phyloP scores from a whole-genome alignment of 2,329 filamentous ascomycete genomes.

The Aspergillus sp. region DNA sequence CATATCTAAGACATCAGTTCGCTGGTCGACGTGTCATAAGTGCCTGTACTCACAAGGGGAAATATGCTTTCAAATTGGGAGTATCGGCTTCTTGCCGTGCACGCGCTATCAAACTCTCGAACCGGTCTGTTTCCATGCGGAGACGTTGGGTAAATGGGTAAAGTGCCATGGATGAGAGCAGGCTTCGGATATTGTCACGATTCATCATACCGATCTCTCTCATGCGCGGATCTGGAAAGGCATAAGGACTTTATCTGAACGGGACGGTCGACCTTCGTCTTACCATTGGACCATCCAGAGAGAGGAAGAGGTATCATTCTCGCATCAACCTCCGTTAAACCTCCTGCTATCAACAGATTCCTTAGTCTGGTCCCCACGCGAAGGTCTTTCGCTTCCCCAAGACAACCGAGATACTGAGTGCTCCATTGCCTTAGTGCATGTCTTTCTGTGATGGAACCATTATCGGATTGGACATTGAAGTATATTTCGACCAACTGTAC shows the following conservation, averaged over 20 bases:
- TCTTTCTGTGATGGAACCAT: conserved; percentile 68
- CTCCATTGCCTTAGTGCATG: conserved; percentile 69
- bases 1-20: conserved; percentile 30
- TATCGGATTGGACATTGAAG: conserved; percentile 81
- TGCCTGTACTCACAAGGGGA: conserved; percentile 40
- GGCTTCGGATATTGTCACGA: conserved; percentile 33
- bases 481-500: conserved; percentile 87
- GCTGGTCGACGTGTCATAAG: not conserved
- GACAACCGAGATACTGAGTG: conserved; percentile 59
- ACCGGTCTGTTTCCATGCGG: conserved; percentile 39
- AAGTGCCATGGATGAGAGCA: conserved; percentile 42
- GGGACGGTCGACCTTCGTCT: conserved; percentile 17
- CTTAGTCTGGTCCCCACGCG: conserved; percentile 62
- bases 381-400: conserved; percentile 66
- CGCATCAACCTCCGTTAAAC: conserved; percentile 67
- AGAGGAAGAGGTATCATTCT: conserved; percentile 66
- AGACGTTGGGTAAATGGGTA: conserved; percentile 46
- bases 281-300: conserved; percentile 68
- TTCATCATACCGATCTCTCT: conserved; percentile 43
- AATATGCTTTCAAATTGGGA: conserved; percentile 42
- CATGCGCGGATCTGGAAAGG: conserved; percentile 39
- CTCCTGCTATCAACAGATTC: conserved; percentile 59
- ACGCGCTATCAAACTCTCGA: conserved; percentile 35
- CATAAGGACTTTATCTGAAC: conserved; percentile 18
- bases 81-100: conserved; percentile 40